A percentile compares a stretch with the other conserved stretches of the same genome.
Evolutionary conservation across 306 rosid genomes (phyloP).

Genomic region (Ceratonia siliqua): DNA sequence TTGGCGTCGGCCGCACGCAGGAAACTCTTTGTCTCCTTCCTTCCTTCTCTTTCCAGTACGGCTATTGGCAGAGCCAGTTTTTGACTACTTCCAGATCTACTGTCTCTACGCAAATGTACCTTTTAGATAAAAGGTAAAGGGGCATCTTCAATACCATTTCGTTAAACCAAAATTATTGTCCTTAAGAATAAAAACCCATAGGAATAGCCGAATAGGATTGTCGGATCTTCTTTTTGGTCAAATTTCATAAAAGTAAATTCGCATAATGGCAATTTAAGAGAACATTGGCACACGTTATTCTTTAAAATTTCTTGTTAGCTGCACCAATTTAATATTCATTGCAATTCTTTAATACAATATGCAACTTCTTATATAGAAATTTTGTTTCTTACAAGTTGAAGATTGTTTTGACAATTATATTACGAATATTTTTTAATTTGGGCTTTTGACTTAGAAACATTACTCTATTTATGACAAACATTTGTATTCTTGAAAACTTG

Average conservation of each 20-base stretch:
- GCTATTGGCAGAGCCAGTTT: not conserved
- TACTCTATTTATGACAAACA: not conserved
- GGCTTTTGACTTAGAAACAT: no score
- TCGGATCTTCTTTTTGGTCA: not conserved
- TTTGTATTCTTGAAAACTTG: not conserved
- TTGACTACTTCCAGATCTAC: slow-evolving; percentile 43
- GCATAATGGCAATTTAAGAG: no score
- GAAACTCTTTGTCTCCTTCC: slow-evolving; percentile 40
- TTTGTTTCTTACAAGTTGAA: no score
- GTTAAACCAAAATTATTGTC: not conserved
- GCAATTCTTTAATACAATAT: no score
- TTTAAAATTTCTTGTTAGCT: no score
- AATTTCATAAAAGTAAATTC: not conserved
- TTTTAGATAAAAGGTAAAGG: not conserved
- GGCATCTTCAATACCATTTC: not conserved
- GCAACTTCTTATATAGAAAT: no score
- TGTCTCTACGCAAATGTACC: slow-evolving; percentile 18
- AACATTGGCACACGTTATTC: no score
- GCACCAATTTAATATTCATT: no score
- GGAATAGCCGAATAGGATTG: not conserved
- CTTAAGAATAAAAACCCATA: no score
- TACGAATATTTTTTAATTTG: no score
- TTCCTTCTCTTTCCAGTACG: slow-evolving; percentile 11
- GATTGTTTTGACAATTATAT: no score
- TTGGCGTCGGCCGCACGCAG: slow-evolving; percentile 81